These are phyloP conservation scores for Dittrichia graveolens DNA, from an alignment of 129 eudicot genomes.

Conservation along the genomic window DNA sequence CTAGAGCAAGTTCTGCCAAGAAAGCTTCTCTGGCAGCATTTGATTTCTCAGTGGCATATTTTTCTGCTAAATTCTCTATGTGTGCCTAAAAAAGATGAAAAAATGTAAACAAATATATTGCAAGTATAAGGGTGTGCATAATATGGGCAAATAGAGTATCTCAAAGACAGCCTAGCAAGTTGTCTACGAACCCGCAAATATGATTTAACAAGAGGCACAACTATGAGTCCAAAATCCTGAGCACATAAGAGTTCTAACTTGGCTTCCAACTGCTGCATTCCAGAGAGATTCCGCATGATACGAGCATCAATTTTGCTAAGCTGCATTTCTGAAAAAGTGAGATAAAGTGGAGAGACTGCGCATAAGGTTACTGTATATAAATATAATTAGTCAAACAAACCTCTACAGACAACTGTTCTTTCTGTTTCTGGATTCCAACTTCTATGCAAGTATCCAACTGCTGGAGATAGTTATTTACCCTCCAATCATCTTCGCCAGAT, in stretches of 20 bases:
- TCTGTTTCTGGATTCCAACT: constrained; percentile 83
- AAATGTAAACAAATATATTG: background rate
- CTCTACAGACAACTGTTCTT: constrained; percentile 72
- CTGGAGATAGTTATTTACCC: constrained; percentile 60
- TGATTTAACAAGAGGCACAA: constrained; percentile 79
- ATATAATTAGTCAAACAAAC: constrained; percentile 45
- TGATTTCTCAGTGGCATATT: constrained; percentile 93
- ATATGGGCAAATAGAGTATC: background rate
- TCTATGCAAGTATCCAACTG: constrained; percentile 75
- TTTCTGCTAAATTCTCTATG: constrained; percentile 92
- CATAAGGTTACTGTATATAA: constrained; percentile 9
- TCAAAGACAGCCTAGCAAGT: background rate
- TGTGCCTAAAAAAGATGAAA: constrained; percentile 54
- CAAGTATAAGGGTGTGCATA: background rate
- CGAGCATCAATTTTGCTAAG: constrained; percentile 88
- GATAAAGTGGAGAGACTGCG: constrained; percentile 30
- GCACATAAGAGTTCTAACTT: constrained; percentile 71
- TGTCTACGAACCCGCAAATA: constrained; percentile 73
- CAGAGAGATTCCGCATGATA: constrained; percentile 58
- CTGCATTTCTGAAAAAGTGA: constrained; percentile 61
- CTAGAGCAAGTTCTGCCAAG: constrained; percentile 94
- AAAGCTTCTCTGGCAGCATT: constrained; percentile 99
- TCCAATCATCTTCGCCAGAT: constrained; percentile 82
- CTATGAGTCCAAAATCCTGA: constrained; percentile 65
- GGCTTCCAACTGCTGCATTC: constrained; percentile 83